Conservation (phyloP, 768 basidiomycete genomes). For the Kwoniella dendrophila region DNA sequence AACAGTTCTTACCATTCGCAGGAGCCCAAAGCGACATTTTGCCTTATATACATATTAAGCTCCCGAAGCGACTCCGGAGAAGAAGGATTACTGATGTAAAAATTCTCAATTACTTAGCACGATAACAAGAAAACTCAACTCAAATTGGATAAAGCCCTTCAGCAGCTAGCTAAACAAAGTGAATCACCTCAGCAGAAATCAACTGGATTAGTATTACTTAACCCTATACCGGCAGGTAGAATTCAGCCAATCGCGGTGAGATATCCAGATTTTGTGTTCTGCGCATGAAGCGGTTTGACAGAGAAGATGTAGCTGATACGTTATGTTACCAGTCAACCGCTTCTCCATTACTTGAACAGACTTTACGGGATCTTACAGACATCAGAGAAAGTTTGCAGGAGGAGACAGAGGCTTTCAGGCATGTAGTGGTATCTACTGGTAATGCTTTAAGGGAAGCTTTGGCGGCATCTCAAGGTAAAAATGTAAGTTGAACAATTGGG, state of each 20-base stretch:
- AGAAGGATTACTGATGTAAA: background rate
- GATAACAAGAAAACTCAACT: slow-evolving; percentile 46
- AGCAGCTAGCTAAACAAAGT: slow-evolving; percentile 33
- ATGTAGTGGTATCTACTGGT: slow-evolving; percentile 51
- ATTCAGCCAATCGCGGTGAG: slow-evolving; percentile 32
- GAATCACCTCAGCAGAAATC: slow-evolving; percentile 22
- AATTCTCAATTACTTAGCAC: slow-evolving; percentile 26
- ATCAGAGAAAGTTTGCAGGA: slow-evolving; percentile 51
- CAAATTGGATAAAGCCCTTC: slow-evolving; percentile 44
- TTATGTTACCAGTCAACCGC: slow-evolving; percentile 27
- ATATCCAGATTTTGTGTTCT: no score
- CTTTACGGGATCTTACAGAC: slow-evolving; percentile 46
- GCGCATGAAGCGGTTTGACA: no score
- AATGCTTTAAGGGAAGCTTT: slow-evolving; percentile 46
- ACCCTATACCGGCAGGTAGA: slow-evolving; percentile 35
- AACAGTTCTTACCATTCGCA: background rate
- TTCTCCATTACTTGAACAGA: slow-evolving; percentile 46
- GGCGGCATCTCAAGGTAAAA: slow-evolving; percentile 35
- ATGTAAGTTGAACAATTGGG: slow-evolving; percentile 31
- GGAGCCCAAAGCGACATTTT: no score
- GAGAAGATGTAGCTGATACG: slow-evolving; percentile 7
- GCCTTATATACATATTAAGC: no score
- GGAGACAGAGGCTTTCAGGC: slow-evolving; percentile 55
- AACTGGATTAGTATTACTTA: slow-evolving; percentile 38
- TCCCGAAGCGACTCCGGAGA: no score